phyloP scores from a whole-genome alignment of 306 rosid species.

The Begonia loranthoides region DNA sequence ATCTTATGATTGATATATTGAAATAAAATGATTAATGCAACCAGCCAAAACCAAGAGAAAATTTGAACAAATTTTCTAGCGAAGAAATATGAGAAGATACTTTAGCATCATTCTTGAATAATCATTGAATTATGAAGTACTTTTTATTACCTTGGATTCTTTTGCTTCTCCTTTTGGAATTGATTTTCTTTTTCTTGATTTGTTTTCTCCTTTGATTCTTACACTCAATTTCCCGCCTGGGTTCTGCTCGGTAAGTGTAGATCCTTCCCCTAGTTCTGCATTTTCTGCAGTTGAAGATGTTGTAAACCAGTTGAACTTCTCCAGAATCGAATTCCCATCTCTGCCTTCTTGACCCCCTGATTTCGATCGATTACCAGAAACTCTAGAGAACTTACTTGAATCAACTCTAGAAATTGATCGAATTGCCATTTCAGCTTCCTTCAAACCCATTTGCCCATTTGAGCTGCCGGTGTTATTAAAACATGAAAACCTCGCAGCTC shows the following conservation, averaged over 20 bases:
- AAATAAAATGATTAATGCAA: no score
- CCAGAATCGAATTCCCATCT: constrained; percentile 11
- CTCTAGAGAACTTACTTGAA: constrained; percentile 20
- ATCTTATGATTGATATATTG: no score
- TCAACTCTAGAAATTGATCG: constrained; percentile 23
- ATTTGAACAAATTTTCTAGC: no score
- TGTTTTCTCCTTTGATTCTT: constrained; percentile 18
- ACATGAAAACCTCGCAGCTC: constrained; percentile 37
- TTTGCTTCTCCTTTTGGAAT: constrained; percentile 29
- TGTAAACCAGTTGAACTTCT: constrained; percentile 19
- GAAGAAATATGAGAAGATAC: neutral
- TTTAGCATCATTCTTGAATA: neutral
- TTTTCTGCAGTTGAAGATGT: constrained; percentile 37
- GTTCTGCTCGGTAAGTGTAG: constrained; percentile 43
- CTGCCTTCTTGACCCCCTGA: constrained; percentile 16
- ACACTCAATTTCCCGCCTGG: constrained; percentile 21
- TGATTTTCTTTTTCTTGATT: constrained; percentile 31
- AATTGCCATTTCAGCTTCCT: constrained; percentile 21
- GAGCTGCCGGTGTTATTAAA: constrained; percentile 15
- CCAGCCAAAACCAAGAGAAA: no score
- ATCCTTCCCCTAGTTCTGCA: constrained; percentile 33
- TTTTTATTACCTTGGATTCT: constrained; percentile 22
- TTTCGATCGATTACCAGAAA: constrained; percentile 22
- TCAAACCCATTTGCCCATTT: constrained; percentile 17
- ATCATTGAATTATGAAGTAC: neutral